Conservation (phyloP, 768 basidiomycete genomes). For the Kwoniella dejecticola region DNA sequence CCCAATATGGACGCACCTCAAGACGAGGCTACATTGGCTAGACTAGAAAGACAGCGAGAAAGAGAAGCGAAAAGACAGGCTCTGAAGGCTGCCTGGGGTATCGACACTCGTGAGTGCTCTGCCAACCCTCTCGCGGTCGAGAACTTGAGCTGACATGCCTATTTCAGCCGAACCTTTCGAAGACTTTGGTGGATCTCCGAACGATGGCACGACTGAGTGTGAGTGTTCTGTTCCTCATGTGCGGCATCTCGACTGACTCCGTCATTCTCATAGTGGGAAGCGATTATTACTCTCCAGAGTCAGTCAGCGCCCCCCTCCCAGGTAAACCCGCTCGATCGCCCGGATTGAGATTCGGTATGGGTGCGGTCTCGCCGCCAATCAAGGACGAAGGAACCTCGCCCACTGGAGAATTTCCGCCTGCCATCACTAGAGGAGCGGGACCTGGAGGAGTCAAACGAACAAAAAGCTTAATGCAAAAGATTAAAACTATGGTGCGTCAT, state of each 20-base stretch:
- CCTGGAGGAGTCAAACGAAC: slow-evolving; percentile 51
- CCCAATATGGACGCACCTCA: slow-evolving; percentile 28
- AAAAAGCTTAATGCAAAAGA: slow-evolving; percentile 55
- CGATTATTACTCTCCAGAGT: slow-evolving; percentile 32
- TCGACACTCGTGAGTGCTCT: slow-evolving; percentile 54
- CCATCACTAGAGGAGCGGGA: slow-evolving; percentile 10
- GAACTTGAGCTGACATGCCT: background rate
- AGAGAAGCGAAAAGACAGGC: slow-evolving; percentile 52
- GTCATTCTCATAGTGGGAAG: slow-evolving; percentile 19
- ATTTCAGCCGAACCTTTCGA: slow-evolving; percentile 53
- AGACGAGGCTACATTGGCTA: slow-evolving; percentile 44
- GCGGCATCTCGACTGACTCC: slow-evolving; percentile 3
- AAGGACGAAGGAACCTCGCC: slow-evolving; percentile 33
- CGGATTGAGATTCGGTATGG: slow-evolving; percentile 39
- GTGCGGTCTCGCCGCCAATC: slow-evolving; percentile 30
- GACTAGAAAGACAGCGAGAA: slow-evolving; percentile 44
- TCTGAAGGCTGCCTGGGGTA: slow-evolving; percentile 55
- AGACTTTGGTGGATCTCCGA: slow-evolving; percentile 50
- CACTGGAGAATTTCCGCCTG: slow-evolving; percentile 18
- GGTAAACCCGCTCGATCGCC: slow-evolving; percentile 38
- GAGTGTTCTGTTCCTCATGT: slow-evolving; percentile 16
- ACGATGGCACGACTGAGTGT: slow-evolving; percentile 39
- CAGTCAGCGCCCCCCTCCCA: slow-evolving; percentile 17
- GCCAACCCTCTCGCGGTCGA: too few species aligned
- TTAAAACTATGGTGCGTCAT: slow-evolving; percentile 55